Evolutionary conservation across 2,329 filamentous ascomycete genomes (phyloP), one percentile per base, ranked within the genome.

Genomic region (Trichoderma oligosporum): DNA sequence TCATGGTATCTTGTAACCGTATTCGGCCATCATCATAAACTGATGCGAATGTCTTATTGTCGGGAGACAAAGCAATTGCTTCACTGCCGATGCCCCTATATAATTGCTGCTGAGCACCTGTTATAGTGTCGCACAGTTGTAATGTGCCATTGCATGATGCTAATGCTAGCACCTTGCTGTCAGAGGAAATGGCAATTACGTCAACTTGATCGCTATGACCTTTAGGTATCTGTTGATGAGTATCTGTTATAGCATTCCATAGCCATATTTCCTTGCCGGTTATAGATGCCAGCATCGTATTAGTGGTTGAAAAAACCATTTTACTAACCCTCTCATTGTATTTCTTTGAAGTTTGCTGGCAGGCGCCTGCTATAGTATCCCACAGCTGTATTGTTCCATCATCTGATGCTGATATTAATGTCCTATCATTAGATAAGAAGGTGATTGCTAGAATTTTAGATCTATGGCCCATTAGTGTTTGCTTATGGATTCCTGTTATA

Each of bases 401-500:
- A 14, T 4, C 2, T 11, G 45, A 42, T 7, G 33, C 54, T 35
- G 36, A 51, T 42, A 35, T 45, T 31, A 57, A n/a, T 18, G 11
- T 36, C n/a, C 25, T 36, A 24, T 45, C 36, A 35, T 57, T 35
- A 20, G 54, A 35, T 8, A 36, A 57, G 45, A 57, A 51, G 11
- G 20, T 27, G 3, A 57, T 29, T 20, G 22, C 7, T 2, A 8
- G 6, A 22, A 42, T 27, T 11, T 22, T 7, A 6, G 4, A 2
- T n/a, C 18, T 41, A 14, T 49, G 36, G 12, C 45, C 45, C 24
- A 22, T n/a, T 8, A 57, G 12, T 25, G 29, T 44, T 12, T 27
- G 18, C 38, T 33, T 11, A 11, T 25, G 20, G 5, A 5, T 36
- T 9, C 39, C 51, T 42, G 49, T 59, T 18, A 47, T 22, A 3